Base-by-base conservation (phyloP, 2,329 filamentous ascomycete genomes). In the Microdochium trichocladiopsis region DNA sequence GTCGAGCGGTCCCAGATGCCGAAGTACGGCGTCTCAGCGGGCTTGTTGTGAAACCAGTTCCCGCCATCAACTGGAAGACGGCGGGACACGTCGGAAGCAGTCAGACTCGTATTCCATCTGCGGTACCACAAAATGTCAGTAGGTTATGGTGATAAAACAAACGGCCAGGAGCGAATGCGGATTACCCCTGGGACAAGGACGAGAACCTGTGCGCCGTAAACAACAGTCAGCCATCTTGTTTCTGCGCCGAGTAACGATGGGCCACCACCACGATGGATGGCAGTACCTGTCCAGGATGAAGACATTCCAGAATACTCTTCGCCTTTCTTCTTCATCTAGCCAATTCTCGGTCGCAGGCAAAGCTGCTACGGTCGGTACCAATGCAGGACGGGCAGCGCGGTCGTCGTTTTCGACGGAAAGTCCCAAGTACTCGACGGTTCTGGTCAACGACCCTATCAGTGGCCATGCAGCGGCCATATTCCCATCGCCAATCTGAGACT, bases 71-170 rank as follows among this genome's bases (percentile, higher is more conserved):
- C 57, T 3, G 68, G 68, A 2, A 70, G 60, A 4, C 67, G 61
- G 2, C 64, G 61, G 23, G 60, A 60, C 10, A 69, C 64, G 54
- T 69, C 65, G 28, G 63, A 61, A 2, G 61, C 55, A 1, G 66
- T 64, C 2, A 70, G 54, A 43, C 62, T 66, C 1, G 61, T 66
- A 43, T 67, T 66, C 66, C 66, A 67, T 25, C 60, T 60, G 43
- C 57, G 12, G 4, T 16, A 11, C 14, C 14, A 16, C 12, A 16
- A 5, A 37, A n/a, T 16, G 5, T 8, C 5, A 16, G 33, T 4
- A 6, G 6, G 5, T 11, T 37, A 16, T 16, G 12, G 14, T 11
- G 6, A 37, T 37, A 11, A 37, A 14, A 11, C 14, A n/a, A 37
- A 16, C 14, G 8, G 28, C 28, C 28, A 14, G 14, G 8, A 14